These are phyloP conservation scores for Schizochytrium sp. DNA, from an alignment of 108 stramenopile genomes.

Conservation along the genomic window DNA sequence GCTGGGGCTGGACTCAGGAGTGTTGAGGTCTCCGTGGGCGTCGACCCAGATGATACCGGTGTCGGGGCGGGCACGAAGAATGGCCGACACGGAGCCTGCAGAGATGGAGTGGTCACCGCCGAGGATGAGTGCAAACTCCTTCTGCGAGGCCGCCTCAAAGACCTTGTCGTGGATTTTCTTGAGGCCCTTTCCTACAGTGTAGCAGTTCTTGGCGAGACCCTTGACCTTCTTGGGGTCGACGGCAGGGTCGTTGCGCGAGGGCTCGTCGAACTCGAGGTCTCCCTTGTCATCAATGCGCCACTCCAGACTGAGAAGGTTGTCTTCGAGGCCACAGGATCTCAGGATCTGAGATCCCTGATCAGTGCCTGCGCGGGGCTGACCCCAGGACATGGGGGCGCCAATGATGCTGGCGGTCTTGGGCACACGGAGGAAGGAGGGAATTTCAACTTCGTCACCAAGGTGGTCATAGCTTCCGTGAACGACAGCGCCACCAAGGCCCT, in stretches of 20 bases:
- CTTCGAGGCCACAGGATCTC: constrained; percentile 28
- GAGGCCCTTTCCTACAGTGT: constrained; percentile 17
- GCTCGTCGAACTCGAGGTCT: constrained; percentile 55
- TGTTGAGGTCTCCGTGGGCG: constrained; percentile 99
- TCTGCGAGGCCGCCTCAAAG: constrained; percentile 55
- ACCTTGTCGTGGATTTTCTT: constrained; percentile 31
- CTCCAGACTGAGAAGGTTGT: constrained; percentile 40
- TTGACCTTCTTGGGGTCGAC: background rate
- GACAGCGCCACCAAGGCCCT: constrained; percentile 21
- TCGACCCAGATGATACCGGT: constrained; percentile 98
- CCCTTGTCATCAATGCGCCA: constrained; percentile 66
- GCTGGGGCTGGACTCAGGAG: constrained; percentile 85
- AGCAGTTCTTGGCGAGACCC: constrained; percentile 43
- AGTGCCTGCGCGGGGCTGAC: constrained; percentile 62
- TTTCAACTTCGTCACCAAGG: constrained; percentile 44
- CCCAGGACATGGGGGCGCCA: constrained; percentile 62
- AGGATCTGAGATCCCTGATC: constrained; percentile 60
- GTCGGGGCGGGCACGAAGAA: constrained; percentile 85
- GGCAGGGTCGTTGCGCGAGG: constrained; percentile 10
- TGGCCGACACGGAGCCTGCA: constrained; percentile 90
- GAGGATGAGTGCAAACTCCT: constrained; percentile 87
- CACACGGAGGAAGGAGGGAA: constrained; percentile 41
- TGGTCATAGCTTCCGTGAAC: constrained; percentile 55
- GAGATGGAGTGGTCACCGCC: constrained; percentile 98
- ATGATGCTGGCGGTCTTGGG: constrained; percentile 59